Conservation (phyloP, 805 yeast species). For the Candida qinlingensis region DNA sequence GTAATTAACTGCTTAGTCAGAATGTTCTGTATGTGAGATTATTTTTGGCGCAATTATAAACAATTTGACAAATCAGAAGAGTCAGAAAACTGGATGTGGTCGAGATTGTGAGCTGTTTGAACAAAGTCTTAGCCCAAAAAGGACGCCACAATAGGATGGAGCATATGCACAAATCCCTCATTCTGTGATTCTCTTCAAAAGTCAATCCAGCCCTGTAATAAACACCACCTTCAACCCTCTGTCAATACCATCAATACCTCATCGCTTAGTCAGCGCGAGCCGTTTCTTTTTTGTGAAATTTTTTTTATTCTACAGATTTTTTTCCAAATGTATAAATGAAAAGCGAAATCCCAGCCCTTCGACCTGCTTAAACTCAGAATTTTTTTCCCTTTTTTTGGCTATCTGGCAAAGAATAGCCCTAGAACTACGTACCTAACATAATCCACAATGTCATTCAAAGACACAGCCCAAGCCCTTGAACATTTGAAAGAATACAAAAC, state of each 20-base stretch:
- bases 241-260: not conserved
- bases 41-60: too few species aligned
- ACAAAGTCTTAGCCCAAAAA: too few species aligned
- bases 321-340: conserved; percentile 3
- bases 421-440: conserved; percentile 6
- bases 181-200: too few species aligned
- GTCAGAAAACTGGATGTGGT: too few species aligned
- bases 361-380: not conserved
- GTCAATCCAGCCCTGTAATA: too few species aligned
- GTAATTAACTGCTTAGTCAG: too few species aligned
- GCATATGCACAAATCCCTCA: too few species aligned
- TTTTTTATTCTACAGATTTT: conserved; percentile 2
- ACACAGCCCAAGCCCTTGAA: conserved; percentile 59
- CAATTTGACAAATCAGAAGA: too few species aligned
- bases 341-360: not conserved
- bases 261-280: conserved; percentile 2
- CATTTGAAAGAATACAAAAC: conserved; percentile 57
- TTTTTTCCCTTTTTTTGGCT: conserved; percentile 22
- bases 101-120: too few species aligned
- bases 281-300: not conserved
- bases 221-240: not conserved
- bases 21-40: too few species aligned
- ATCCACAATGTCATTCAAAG: conserved; percentile 29
- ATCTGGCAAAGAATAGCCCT: conserved; percentile 25
- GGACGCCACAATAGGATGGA: too few species aligned